Evolutionary conservation across 495 filamentous ascomycete genomes (phyloP).

Genomic region (Aspergillus panamensis): DNA sequence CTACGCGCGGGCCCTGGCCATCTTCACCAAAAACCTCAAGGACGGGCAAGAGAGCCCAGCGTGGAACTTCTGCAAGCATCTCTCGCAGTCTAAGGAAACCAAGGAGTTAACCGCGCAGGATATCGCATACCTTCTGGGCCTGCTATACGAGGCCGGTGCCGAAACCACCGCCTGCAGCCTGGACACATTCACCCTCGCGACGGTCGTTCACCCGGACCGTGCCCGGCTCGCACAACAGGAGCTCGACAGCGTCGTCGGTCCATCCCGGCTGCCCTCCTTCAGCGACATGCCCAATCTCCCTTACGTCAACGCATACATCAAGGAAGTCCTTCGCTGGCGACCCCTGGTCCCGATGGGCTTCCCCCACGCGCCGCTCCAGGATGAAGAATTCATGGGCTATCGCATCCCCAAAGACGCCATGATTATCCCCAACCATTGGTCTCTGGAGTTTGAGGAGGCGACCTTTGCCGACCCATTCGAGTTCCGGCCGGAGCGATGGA

Average conservation of each 20-base stretch:
- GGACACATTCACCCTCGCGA: slow-evolving; percentile 36
- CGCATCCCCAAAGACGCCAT: neutral
- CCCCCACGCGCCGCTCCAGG: slow-evolving; percentile 48
- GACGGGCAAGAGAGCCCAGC: neutral
- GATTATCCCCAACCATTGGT: slow-evolving; percentile 10
- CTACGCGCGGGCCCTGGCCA: neutral
- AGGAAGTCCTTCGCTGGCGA: slow-evolving; percentile 34
- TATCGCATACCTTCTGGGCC: slow-evolving; percentile 31
- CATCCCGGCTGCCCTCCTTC: slow-evolving; percentile 17
- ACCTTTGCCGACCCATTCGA: neutral
- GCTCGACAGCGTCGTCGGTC: slow-evolving; percentile 22
- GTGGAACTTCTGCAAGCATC: slow-evolving; percentile 16
- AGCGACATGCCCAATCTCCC: slow-evolving; percentile 25
- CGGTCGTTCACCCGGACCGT: slow-evolving; percentile 35
- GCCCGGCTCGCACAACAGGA: slow-evolving; percentile 49
- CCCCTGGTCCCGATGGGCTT: slow-evolving; percentile 37
- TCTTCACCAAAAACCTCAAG: slow-evolving; percentile 3
- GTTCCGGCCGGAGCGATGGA: slow-evolving; percentile 4
- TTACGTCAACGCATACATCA: slow-evolving; percentile 33
- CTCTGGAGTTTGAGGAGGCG: neutral
- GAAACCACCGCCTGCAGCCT: slow-evolving; percentile 33
- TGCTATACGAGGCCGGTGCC: slow-evolving; percentile 35
- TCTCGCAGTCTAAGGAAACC: neutral
- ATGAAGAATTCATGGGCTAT: slow-evolving; percentile 45
- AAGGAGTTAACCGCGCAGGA: slow-evolving; percentile 16